Evolutionary conservation across 352 stramenopile species (phyloP).

Genomic region (Chrysophaeum taylorii): DNA sequence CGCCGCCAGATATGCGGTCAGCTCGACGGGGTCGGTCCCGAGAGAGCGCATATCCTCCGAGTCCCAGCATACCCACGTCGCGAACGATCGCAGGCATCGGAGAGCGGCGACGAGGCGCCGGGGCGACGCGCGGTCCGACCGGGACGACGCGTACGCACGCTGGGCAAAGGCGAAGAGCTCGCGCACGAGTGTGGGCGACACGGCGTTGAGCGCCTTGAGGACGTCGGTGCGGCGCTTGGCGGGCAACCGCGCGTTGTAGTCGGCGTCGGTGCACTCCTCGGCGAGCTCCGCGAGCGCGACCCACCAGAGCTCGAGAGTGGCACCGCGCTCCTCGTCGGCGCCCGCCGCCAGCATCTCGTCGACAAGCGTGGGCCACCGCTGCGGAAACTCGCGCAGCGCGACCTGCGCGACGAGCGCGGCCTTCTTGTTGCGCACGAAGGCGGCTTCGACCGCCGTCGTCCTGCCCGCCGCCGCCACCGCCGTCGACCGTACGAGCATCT

Average conservation of each 20-base stretch:
- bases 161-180: neutral
- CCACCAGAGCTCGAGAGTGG: neutral
- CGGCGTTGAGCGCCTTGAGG: neutral
- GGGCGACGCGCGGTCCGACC: neutral
- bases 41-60: neutral
- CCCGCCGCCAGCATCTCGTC: neutral
- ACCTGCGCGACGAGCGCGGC: neutral
- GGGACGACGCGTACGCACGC: neutral
- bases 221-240: conserved; percentile 1
- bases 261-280: conserved; percentile 6
- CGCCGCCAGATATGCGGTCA: neutral
- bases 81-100: neutral
- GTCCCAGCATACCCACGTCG: neutral
- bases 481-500: neutral
- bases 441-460: neutral
- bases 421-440: conserved; percentile 7
- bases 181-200: neutral
- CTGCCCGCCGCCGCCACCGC: neutral
- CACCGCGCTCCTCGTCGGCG: neutral
- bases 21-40: neutral
- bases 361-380: neutral
- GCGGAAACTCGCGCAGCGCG: conserved; percentile 2
- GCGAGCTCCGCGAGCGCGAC: neutral
- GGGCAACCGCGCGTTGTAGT: neutral
- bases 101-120: neutral